Conservation (phyloP, 441 rosid genomes). For the Raphanus hybrid region DNA sequence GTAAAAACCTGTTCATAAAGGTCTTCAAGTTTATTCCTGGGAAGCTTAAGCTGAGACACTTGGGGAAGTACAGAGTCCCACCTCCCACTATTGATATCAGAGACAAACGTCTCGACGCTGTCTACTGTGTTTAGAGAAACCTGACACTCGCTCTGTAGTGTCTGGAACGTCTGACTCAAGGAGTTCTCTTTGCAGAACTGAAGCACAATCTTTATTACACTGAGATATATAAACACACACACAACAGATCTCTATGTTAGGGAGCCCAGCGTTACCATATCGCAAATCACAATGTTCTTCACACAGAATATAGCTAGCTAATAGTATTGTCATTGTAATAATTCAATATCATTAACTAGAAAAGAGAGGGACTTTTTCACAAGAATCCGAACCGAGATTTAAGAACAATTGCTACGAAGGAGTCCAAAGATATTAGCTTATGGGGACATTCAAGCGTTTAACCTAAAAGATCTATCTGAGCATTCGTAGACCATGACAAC, state of each 20-base stretch:
- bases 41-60: slow-evolving; percentile 95
- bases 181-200: slow-evolving; percentile 99
- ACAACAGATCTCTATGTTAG: slow-evolving; percentile 5
- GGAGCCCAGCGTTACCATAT: not conserved
- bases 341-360: not conserved
- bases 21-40: slow-evolving; percentile 90
- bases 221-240: slow-evolving; percentile 38
- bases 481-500: slow-evolving; percentile 10
- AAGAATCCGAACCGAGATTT: not conserved
- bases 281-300: not conserved
- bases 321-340: not conserved
- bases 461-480: slow-evolving; percentile 26
- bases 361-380: not conserved
- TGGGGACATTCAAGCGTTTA: not conserved
- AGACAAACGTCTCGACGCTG: slow-evolving; percentile 91
- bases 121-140: slow-evolving; percentile 95
- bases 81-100: slow-evolving; percentile 86
- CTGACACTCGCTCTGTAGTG: slow-evolving; percentile 93
- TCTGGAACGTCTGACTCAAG: slow-evolving; percentile 93
- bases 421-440: not conserved
- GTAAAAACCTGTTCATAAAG: slow-evolving; percentile 84
- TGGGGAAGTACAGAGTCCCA: slow-evolving; percentile 98
- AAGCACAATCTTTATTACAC: slow-evolving; percentile 93
- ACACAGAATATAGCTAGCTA: not conserved
- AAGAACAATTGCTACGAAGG: not conserved